These are phyloP conservation scores for Fusarium musae DNA, from an alignment of 2,329 filamentous ascomycete species.

Conservation along the genomic window DNA sequence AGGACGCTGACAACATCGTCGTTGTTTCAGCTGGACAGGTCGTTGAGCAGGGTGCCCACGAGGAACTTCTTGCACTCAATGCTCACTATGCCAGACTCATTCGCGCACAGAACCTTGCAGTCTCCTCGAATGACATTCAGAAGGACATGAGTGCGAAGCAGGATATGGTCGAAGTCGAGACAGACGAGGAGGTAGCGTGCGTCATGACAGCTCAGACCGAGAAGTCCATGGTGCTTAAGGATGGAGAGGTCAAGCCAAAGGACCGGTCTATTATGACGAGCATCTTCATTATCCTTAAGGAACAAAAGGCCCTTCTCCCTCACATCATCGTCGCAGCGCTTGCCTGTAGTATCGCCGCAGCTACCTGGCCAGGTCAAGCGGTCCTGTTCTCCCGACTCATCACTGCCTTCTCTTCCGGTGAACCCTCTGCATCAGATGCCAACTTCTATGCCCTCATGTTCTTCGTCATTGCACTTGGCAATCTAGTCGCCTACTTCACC, in stretches of 20 bases:
- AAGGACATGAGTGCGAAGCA: background rate
- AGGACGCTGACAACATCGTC: slow-evolving; percentile 43
- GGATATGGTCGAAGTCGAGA: background rate
- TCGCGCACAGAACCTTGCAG: slow-evolving; percentile 29
- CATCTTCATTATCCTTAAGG: slow-evolving; percentile 23
- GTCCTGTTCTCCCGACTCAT: slow-evolving; percentile 48
- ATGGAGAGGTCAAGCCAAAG: background rate
- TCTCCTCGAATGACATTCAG: background rate
- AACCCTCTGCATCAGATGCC: slow-evolving; percentile 16
- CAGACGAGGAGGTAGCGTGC: background rate
- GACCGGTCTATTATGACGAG: slow-evolving; percentile 15
- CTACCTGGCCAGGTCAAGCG: slow-evolving; percentile 47
- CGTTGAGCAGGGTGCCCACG: slow-evolving; percentile 39
- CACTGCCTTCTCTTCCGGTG: slow-evolving; percentile 37
- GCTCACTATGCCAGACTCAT: slow-evolving; percentile 38
- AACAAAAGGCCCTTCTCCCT: slow-evolving; percentile 22
- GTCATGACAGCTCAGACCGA: slow-evolving; percentile 14
- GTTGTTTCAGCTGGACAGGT: slow-evolving; percentile 37
- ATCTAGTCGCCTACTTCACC: slow-evolving; percentile 35
- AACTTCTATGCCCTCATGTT: slow-evolving; percentile 54
- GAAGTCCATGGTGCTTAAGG: background rate
- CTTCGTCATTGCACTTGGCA: slow-evolving; percentile 42
- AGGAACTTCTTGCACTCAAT: slow-evolving; percentile 18
- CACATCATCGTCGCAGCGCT: background rate
- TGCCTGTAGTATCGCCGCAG: slow-evolving; percentile 33